Evolutionary conservation across 2,329 filamentous ascomycete species (phyloP), one percentile per base, ranked within the genome.

Genomic region (Geosmithia flava): DNA sequence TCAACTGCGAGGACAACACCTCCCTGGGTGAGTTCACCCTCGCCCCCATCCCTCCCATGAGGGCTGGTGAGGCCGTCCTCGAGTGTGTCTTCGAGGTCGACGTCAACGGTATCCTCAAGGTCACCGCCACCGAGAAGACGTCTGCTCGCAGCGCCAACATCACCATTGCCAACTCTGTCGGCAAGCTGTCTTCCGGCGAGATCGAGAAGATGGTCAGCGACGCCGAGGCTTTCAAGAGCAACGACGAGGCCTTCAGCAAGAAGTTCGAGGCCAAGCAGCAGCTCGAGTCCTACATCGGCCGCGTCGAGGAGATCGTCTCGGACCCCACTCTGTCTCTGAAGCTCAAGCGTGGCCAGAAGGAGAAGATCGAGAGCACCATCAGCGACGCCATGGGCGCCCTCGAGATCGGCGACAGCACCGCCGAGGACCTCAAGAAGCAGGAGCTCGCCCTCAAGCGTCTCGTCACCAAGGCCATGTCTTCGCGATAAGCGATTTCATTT

Each of bases 341-440:
- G 82, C 80, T 98, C 67, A 97, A 97, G 87, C 89, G 91, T 62
- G 89, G 88, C 69, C 90, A 95, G 80, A 95, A 95, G 85, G 90
- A 96, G 74, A 97, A 95, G 85, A 96, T 98, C 58, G 93, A 98
- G 82, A 83, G 85, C 65, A 87, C 89, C 58, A 87, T 98, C 60
- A 91, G 85, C 70, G 93, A 98, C 62, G 93, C 93, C 60, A 97
- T 98, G 93, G 87, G 81, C 55, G 85, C 94, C 73, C 86, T 98
- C 55, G 93, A 98, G 82, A 75, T 98, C 64, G 87, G 91, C 71
- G 94, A 98, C 59, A 87, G 87, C 50, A 72, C 75, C 53, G 86
- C 89, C 53, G 94, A 98, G 60, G 93, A 98, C 67, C 78, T 98
- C 60, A 97, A 95, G 87, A 97, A 97, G 88, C 95, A 96, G 84